Conservation (phyloP, 768 basidiomycete genomes). For the Chalciporus chontae region DNA sequence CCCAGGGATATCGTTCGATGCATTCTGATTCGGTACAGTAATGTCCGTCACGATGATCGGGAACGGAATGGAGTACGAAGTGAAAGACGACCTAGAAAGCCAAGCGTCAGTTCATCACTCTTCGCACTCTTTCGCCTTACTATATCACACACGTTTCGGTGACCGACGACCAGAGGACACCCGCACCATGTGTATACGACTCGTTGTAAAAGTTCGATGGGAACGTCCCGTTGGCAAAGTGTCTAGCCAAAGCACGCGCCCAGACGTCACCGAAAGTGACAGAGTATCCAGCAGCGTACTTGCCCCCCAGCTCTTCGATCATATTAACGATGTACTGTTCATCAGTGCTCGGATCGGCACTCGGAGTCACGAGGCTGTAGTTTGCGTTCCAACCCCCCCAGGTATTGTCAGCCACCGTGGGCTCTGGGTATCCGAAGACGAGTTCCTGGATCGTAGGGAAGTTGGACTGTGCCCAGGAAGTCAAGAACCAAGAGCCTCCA, state of each 20-base stretch:
- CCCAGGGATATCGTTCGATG: conserved; percentile 17
- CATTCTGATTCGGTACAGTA: conserved; percentile 23
- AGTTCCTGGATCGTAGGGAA: conserved; percentile 40
- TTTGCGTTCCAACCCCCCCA: conserved; percentile 36
- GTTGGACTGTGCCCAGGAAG: conserved; percentile 40
- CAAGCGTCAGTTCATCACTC: background rate
- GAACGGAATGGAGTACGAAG: conserved; percentile 34
- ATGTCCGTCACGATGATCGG: conserved; percentile 36
- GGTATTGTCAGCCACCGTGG: conserved; percentile 13
- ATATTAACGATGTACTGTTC: conserved; percentile 17
- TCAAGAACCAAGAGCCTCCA: conserved; percentile 39
- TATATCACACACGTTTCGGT: conserved; percentile 25
- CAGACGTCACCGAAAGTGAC: conserved; percentile 32
- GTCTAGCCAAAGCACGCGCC: conserved; percentile 29
- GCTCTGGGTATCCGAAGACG: conserved; percentile 28
- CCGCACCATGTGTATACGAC: conserved; percentile 32
- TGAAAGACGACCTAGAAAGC: conserved; percentile 29
- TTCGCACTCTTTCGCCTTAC: no score
- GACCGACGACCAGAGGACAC: conserved; percentile 33
- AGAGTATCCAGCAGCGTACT: conserved; percentile 27
- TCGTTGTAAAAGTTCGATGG: conserved; percentile 28
- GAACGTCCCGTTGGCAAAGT: conserved; percentile 39
- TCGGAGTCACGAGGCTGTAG: conserved; percentile 19
- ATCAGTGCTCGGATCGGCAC: conserved; percentile 14
- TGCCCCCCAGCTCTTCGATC: conserved; percentile 26